Evolutionary conservation across 2,329 filamentous ascomycete genomes (phyloP).

Genomic region (Dactylellina cionopaga): DNA sequence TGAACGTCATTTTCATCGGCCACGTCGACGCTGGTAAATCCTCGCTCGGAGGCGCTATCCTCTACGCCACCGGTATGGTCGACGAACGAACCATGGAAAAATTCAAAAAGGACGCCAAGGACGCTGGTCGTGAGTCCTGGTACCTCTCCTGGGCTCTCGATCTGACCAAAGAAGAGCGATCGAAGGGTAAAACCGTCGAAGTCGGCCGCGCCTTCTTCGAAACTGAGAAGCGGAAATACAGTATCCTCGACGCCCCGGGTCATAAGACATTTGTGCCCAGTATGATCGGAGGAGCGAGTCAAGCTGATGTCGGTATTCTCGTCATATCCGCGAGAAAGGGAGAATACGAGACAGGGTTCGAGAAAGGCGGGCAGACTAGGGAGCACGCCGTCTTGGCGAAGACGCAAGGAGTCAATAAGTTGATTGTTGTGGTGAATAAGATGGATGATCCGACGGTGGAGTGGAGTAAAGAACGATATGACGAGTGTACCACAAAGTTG

Average conservation of each 20-base stretch:
- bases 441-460: conserved; percentile 98
- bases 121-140: conserved; percentile 96
- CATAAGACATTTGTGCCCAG: conserved; percentile 98
- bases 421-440: conserved; percentile 96
- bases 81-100: conserved; percentile 98
- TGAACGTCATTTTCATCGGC: conserved; percentile 97
- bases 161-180: conserved; percentile 92
- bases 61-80: conserved; percentile 98
- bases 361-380: conserved; percentile 93
- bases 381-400: conserved; percentile 98
- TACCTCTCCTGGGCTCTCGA: conserved; percentile 98
- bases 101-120: conserved; percentile 96
- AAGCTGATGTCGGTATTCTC: conserved; percentile 91
- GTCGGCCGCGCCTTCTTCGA: conserved; percentile 96
- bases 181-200: conserved; percentile 98
- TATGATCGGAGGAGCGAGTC: conserved; percentile 96
- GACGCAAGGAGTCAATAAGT: conserved; percentile 97
- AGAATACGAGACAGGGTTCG: conserved; percentile 98
- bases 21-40: conserved; percentile 99
- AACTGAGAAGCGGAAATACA: conserved; percentile 94
- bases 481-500: conserved; percentile 92
- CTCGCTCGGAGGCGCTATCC: conserved; percentile 89
- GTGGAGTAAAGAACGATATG: conserved; percentile 92
- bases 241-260: conserved; percentile 93
- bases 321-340: conserved; percentile 97